phyloP scores from a whole-genome alignment of 192 early-diverging fungal species.

The Coemansia sp. region DNA sequence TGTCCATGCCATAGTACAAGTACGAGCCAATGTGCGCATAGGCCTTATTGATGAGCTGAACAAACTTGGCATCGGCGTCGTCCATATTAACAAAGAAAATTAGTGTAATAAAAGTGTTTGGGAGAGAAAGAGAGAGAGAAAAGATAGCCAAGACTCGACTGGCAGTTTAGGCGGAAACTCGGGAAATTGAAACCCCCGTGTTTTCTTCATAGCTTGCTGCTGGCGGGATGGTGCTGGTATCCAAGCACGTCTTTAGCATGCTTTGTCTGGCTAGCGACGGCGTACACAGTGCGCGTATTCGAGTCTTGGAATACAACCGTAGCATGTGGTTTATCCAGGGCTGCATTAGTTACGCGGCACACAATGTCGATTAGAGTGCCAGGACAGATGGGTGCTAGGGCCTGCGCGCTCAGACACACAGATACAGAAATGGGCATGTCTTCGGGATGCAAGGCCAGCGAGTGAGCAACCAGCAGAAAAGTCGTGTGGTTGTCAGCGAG shows the following conservation, averaged over 20 bases:
- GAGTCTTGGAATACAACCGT: constrained; percentile 23
- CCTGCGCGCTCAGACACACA: constrained; percentile 29
- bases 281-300: constrained; percentile 25
- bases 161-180: neutral
- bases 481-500: constrained; percentile 43
- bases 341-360: constrained; percentile 5
- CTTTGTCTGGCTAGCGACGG: constrained; percentile 32
- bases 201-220: constrained; percentile 2
- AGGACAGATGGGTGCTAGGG: constrained; percentile 11
- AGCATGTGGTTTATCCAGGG: constrained; percentile 12
- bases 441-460: constrained; percentile 7
- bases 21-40: constrained; percentile 7
- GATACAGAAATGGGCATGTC: constrained; percentile 35
- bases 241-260: constrained; percentile 26
- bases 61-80: constrained; percentile 8
- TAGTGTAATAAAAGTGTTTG: neutral
- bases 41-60: constrained; percentile 3
- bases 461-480: constrained; percentile 28
- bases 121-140: neutral
- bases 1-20: constrained; percentile 31
- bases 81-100: constrained; percentile 1
- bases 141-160: neutral
- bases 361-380: constrained; percentile 25
- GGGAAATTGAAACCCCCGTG: neutral
- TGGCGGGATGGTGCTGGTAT: neutral